Conservation (phyloP, 169 alveolate species). For the Cryptosporidium baileyi region DNA sequence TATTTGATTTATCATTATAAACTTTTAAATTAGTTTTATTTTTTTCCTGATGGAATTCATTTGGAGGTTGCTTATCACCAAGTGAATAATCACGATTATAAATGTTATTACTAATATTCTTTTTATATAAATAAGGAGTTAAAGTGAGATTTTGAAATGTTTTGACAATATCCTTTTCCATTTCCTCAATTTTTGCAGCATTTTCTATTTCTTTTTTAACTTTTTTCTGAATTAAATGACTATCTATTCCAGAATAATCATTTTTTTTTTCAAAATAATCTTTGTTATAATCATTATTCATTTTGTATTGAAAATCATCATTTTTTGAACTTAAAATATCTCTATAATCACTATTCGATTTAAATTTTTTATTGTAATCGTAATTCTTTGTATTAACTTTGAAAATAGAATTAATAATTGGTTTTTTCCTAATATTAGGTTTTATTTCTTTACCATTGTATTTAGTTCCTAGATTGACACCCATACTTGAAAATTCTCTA, state of each 20-base stretch:
- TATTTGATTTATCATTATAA: background rate
- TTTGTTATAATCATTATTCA: background rate
- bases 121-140: background rate
- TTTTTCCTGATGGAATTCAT: no score
- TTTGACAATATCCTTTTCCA: background rate
- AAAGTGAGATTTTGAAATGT: slow-evolving; percentile 7
- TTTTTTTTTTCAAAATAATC: no score
- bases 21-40: background rate
- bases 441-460: slow-evolving; percentile 38
- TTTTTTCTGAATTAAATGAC: background rate
- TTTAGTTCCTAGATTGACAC: slow-evolving; percentile 4
- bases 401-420: background rate
- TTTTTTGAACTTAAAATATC: background rate
- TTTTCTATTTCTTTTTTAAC: slow-evolving; percentile 17
- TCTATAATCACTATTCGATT: slow-evolving; percentile 22
- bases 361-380: slow-evolving; percentile 34
- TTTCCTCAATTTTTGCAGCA: background rate
- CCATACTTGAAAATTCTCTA: slow-evolving; percentile 46
- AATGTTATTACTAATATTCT: background rate
- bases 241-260: no score
- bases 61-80: background rate
- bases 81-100: no score
- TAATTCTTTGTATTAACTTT: background rate
- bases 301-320: background rate
- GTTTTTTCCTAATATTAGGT: slow-evolving; percentile 19